Percentiles rank a stretch among this genome's conserved stretches.
These are phyloP conservation scores for Pyrenochaeta sp. DNA, from an alignment of 2,329 filamentous ascomycete species.

Conservation along the genomic window DNA sequence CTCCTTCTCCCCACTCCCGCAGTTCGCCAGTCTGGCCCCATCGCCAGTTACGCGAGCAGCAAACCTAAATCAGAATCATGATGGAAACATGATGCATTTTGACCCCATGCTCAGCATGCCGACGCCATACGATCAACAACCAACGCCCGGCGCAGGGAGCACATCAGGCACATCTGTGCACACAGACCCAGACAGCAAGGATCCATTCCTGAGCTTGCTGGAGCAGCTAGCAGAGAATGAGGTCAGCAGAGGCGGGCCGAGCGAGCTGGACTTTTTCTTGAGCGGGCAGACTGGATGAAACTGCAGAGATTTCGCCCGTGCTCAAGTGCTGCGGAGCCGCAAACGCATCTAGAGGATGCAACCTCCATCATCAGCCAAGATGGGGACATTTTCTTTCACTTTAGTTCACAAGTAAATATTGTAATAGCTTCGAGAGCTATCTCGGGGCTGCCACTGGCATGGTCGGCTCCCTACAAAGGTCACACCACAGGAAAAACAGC, in stretches of 20 bases:
- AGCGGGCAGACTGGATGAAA: constrained; percentile 41
- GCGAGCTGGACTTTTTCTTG: constrained; percentile 82
- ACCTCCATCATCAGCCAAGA: not conserved
- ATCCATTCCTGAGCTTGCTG: constrained; percentile 79
- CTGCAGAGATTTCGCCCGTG: constrained; percentile 1
- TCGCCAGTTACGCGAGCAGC: constrained; percentile 38
- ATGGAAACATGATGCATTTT: constrained; percentile 30
- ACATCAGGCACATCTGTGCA: constrained; percentile 50
- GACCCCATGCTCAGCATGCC: constrained; percentile 54
- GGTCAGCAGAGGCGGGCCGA: constrained; percentile 71
- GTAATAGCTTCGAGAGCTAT: constrained; percentile 19
- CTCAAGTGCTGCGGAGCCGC: not conserved
- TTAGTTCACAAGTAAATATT: constrained; percentile 21
- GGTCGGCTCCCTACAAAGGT: constrained; percentile 1
- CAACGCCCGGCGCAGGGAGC: constrained; percentile 56
- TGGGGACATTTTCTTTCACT: not conserved
- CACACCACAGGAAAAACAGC: constrained; percentile 6
- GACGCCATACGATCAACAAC: constrained; percentile 52
- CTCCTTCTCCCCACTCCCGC: constrained; percentile 44
- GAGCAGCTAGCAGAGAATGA: constrained; percentile 88
- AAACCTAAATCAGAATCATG: constrained; percentile 28
- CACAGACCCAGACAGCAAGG: constrained; percentile 68
- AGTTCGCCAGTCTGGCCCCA: constrained; percentile 43
- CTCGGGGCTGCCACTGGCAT: constrained; percentile 7
- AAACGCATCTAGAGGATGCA: not conserved